A percentile compares a stretch with the other conserved stretches of the same genome.
Evolutionary conservation across 2,329 filamentous ascomycete species (phyloP).

Genomic region (Aspergillus ochraceus): DNA sequence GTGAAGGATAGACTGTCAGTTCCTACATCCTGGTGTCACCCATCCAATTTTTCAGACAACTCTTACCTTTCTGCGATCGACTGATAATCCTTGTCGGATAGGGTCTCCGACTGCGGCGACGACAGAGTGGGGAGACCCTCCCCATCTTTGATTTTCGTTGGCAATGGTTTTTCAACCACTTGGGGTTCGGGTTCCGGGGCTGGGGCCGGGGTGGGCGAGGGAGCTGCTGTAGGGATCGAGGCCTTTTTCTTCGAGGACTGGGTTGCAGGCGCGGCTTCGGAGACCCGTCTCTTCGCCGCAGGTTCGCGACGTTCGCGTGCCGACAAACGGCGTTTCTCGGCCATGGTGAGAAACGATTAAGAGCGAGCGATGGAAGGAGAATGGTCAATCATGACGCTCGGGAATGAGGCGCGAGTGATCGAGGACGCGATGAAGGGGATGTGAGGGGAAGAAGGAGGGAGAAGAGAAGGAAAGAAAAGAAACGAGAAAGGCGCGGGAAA

Average conservation of each 20-base stretch:
- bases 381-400: neutral
- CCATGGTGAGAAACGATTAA: slow-evolving; percentile 29
- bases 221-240: slow-evolving; percentile 27
- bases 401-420: slow-evolving; percentile 10
- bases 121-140: slow-evolving; percentile 55
- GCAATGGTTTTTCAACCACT: slow-evolving; percentile 45
- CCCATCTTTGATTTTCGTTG: slow-evolving; percentile 54
- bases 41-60: neutral
- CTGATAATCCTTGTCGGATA: slow-evolving; percentile 58
- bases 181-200: slow-evolving; percentile 28
- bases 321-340: slow-evolving; percentile 46
- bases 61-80: slow-evolving; percentile 56
- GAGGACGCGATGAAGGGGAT: slow-evolving; percentile 13
- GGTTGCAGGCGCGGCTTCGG: slow-evolving; percentile 36
- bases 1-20: neutral
- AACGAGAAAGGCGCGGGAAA: neutral
- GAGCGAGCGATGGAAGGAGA: neutral
- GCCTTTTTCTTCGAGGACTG: slow-evolving; percentile 36
- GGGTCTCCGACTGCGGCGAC: slow-evolving; percentile 49
- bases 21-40: neutral
- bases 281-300: slow-evolving; percentile 43
- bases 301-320: slow-evolving; percentile 46
- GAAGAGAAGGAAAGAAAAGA: slow-evolving; percentile 1
- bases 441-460: neutral
- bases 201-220: slow-evolving; percentile 23